Evolutionary conservation across 208 protist species (phyloP), one percentile per base, ranked within the genome.

Genomic region (Balamuthia mandrillaris): DNA sequence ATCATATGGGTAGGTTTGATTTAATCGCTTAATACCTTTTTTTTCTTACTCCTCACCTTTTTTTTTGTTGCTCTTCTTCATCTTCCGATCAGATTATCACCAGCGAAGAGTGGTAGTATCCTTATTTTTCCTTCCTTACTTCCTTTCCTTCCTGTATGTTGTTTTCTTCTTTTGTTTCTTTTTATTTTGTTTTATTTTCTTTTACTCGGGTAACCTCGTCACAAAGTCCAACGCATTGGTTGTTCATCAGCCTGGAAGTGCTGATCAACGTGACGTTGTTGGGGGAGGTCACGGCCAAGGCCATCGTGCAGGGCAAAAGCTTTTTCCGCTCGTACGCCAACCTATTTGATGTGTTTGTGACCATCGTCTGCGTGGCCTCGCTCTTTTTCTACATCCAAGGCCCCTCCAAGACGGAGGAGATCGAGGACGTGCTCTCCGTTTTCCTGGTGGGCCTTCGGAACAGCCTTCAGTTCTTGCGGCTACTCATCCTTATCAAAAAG

Each of bases 401-500:
- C 10, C 72, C 72, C 10, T 81, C 72, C 12, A 81, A 42, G 44
- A 56, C 60, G 72, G 72, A 81, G n/a, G 72, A 81, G 72, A 61
- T 81, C 29, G 45, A 81, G n/a, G 72, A 81, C 33, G 72, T 31
- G 1, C 12, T 81, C 18, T 42, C 72, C 51, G 45, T 81, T 31
- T 81, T 81, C 72, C 72, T 81, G 12, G 35, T 81, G 21, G 60
- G 54, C 72, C 60, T 81, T 33, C 72, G 72, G 12, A 61, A 81
- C 27, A 49, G 72, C 31, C 12, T 81, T 42, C 72, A 81, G 45
- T 81, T 81, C 45, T 29, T 81, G 21, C n/a, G 72, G 3, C 33
- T 81, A n/a, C n/a, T 81, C 16, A 42, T 81, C 51, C 60, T 81
- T 5, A 39, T 81, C 33, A 81, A 81, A 39, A 81, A 81, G n/a